Conservation (phyloP, 306 rosid genomes). For the Arachis hypogaea region DNA sequence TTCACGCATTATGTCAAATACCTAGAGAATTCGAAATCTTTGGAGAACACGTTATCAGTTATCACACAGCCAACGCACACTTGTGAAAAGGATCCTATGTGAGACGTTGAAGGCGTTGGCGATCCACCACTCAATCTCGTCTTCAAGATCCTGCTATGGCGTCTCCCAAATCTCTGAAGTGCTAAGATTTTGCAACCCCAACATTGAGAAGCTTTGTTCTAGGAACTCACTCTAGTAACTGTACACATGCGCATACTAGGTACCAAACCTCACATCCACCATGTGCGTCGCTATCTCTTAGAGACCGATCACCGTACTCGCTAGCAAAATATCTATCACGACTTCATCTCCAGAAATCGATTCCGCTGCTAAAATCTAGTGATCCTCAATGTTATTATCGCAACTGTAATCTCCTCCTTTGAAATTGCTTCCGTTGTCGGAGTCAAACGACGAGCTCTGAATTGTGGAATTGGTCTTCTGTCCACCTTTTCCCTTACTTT, state of each 20-base stretch:
- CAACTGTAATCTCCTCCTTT: background rate
- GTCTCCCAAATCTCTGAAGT: conserved; percentile 65
- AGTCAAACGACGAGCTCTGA: conserved; percentile 67
- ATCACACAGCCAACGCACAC: conserved; percentile 72
- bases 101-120: conserved; percentile 60
- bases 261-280: conserved; percentile 74
- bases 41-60: conserved; percentile 66
- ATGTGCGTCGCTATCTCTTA: conserved; percentile 77
- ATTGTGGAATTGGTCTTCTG: conserved; percentile 70
- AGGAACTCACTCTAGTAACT: conserved; percentile 70
- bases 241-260: conserved; percentile 69
- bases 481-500: too few species aligned
- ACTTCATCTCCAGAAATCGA: conserved; percentile 58
- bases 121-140: conserved; percentile 77
- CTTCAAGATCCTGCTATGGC: conserved; percentile 73
- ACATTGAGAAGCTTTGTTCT: conserved; percentile 69
- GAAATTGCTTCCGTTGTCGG: conserved; percentile 44
- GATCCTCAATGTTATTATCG: background rate
- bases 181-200: conserved; percentile 73
- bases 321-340: conserved; percentile 67
- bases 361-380: conserved; percentile 38
- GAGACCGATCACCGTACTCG: conserved; percentile 59
- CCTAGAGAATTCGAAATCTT: conserved; percentile 45
- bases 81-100: conserved; percentile 68
- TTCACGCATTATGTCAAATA: conserved; percentile 72